Evolutionary conservation across 192 early-diverging fungal genomes (phyloP), one percentile per base, ranked within the genome.

Genomic region (Umbelopsis vinacea): DNA sequence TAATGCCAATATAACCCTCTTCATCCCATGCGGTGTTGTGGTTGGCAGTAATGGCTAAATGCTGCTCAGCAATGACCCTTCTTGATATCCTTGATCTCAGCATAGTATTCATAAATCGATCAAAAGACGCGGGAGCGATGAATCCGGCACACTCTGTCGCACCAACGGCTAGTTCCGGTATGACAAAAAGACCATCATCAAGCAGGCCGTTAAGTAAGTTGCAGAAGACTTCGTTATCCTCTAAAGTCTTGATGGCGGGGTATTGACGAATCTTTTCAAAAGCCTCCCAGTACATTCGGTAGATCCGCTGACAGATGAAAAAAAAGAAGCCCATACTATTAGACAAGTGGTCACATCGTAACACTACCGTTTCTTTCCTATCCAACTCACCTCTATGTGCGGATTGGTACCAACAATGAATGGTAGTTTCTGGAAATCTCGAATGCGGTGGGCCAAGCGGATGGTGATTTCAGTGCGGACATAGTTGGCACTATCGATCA

Each of bases 351-450:
- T 15, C 35, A 19, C 54, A 12, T 12, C 23, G 21, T 24, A 24
- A 4, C 14, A 14, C 54, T 29, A 50, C 48, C n/a, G n/a, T n/a
- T 21, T 50, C 24, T 57, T 60, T 14, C 57, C 29, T 19, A 37
- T n/a, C 33, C 33, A 63, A 63, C 33, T 37, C 26, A 76, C 76
- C 77, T 89, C 86, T 67, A 97, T 89, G 76, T 97, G 94, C 3
- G 97, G 95, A 76, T 97, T 97, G 14, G 93, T 94, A 5, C 95
- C 97, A 4, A 96, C 93, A 46, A 97, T 94, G 72, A 94, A 99
- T 4, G 97, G 96, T 17, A 99, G 85, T 46, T 90, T 89, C 81
- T 99, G 97, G 72, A 97, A 96, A 74, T 92, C 92, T 53, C 92
- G 87, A 76, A 99, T 96, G 14, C 97, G 84, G 77, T 97, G 94